A percentile compares a stretch with the other conserved stretches of the same genome.
Evolutionary conservation across 805 yeast genomes (phyloP).

Genomic region (Yarrowia yakushimensis): DNA sequence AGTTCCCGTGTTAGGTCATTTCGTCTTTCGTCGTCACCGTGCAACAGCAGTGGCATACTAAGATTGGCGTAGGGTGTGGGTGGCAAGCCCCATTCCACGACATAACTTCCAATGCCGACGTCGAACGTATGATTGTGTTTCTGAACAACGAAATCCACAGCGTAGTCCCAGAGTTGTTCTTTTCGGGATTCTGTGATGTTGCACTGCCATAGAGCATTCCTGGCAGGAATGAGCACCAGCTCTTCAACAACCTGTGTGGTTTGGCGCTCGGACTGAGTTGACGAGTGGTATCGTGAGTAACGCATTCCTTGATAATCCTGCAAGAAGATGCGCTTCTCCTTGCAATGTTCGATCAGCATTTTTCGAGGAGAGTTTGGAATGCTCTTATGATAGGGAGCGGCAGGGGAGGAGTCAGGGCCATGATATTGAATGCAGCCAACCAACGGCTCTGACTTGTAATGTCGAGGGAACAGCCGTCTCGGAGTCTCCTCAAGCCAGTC

Average conservation of each 20-base stretch:
- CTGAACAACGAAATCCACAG: conserved; percentile 4
- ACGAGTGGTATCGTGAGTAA: conserved; percentile 1
- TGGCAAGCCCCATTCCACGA: conserved; percentile 12
- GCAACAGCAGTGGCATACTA: conserved; percentile 3
- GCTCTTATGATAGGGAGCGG: conserved; percentile 6
- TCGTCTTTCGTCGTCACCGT: not conserved
- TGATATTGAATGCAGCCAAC: conserved; percentile 10
- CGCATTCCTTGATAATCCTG: conserved; percentile 15
- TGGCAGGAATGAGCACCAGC: conserved; percentile 7
- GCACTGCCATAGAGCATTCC: not conserved
- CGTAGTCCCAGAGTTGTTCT: conserved; percentile 20
- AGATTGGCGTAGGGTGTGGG: conserved; percentile 6
- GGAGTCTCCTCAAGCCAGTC: conserved; percentile 2
- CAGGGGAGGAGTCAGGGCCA: conserved; percentile 14
- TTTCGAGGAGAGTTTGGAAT: not conserved
- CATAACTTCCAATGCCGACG: conserved; percentile 11
- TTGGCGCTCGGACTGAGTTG: not conserved
- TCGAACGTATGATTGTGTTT: conserved; percentile 7
- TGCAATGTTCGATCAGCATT: not conserved
- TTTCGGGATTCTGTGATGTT: not conserved
- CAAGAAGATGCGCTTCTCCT: not conserved
- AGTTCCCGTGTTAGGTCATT: not conserved
- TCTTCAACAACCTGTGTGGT: conserved; percentile 15
- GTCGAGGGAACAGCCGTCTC: not conserved
- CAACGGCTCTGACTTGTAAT: not conserved